Base-by-base conservation (phyloP, 1,284 basidiomycete genomes). In the Moniliophthora roreri region DNA sequence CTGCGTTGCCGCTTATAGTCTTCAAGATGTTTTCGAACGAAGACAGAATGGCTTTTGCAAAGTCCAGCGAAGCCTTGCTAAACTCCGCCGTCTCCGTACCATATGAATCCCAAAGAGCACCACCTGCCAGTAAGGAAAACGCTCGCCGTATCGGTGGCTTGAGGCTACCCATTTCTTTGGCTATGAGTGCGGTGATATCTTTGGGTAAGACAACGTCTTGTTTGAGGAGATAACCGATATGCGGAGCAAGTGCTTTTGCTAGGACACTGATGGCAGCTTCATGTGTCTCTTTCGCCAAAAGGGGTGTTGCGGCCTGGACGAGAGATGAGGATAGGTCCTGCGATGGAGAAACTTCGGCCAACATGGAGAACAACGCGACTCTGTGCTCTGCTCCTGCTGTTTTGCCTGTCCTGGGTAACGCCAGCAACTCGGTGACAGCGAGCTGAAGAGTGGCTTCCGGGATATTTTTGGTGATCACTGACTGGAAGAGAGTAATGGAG, bases 351-450 rank as follows among this genome's bases (percentile, higher is more conserved):
- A 95, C 59, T 34, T 65, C 69, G 2, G 77, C 69, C 1, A 93
- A 76, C 83, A 97, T 92, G 7, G 81, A 79, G 69, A 91, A 94
- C 9, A 98, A 73, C 0, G 87, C 77, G 5, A 85, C 69, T n/a
- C 94, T 86, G 66, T 98, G 93, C 56, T 95, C 94, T 2, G 90
- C 80, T 1, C 91, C 91, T 0, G 86, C 74, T 0, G 92, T 91
- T 74, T 96, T 98, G 28, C 92, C 89, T 0, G 84, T 70, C 63
- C 89, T 87, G 4, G 92, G 89, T 0, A 93, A 77, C 13, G 74
- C 72, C 11, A 94, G 73, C 1, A 95, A 69, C 58, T 95, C 91
- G 9, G 76, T 69, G 2, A 82, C 79, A 4, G 80, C 78, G 3
- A 78, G 60, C 51, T 78, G 76, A 10, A 72, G 51, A 59, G 73